These are phyloP conservation scores for Eragrostis curvula DNA, from an alignment of 176 grass and related monocot genomes.

Conservation along the genomic window DNA sequence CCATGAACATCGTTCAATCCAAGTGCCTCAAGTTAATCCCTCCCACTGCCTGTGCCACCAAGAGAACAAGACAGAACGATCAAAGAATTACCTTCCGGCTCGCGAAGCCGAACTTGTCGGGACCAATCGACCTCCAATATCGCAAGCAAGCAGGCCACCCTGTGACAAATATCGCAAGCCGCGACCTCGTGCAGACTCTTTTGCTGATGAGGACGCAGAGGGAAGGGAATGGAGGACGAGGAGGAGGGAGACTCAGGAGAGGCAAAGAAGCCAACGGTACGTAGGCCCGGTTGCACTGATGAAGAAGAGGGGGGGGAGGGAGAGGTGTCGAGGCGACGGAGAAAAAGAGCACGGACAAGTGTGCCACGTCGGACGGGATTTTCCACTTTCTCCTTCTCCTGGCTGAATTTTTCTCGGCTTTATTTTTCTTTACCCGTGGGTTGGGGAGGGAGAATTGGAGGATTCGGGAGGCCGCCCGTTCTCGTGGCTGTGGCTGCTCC, in stretches of 20 bases:
- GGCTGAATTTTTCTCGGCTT: conserved; percentile 23
- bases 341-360: conserved; percentile 52
- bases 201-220: neutral
- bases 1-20: neutral
- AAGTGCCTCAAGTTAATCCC: too few species aligned
- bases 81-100: conserved; percentile 1
- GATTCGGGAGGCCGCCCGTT: conserved; percentile 58
- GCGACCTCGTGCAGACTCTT: neutral
- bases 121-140: neutral
- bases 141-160: neutral
- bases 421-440: neutral
- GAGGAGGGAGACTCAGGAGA: too few species aligned
- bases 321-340: conserved; percentile 28
- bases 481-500: conserved; percentile 75
- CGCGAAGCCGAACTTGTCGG: neutral
- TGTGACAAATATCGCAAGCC: neutral
- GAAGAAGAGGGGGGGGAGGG: neutral
- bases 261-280: conserved; percentile 13
- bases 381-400: conserved; percentile 13
- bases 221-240: neutral
- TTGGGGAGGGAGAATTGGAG: neutral
- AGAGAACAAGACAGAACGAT: neutral
- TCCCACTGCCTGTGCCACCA: too few species aligned
- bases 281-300: conserved; percentile 32
- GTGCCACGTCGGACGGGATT: conserved; percentile 78